Conservation (phyloP, 2,329 filamentous ascomycete genomes). For the Fusarium phyllophilum region DNA sequence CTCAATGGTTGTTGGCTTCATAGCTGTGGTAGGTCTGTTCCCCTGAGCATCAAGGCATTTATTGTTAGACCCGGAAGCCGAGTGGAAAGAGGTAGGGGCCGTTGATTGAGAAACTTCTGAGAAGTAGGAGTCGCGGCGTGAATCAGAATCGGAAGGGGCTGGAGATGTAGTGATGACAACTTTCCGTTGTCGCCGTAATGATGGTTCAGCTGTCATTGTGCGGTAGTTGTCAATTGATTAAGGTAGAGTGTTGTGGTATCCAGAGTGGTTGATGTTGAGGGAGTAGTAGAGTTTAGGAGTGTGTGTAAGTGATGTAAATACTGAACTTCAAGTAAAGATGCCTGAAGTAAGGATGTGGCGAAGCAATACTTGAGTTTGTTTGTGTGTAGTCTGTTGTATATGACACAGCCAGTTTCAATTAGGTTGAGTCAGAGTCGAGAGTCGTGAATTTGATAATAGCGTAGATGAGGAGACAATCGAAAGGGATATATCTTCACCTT, state of each 20-base stretch:
- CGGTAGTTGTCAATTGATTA: constrained; percentile 8
- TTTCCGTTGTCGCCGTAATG: constrained; percentile 40
- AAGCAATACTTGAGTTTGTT: constrained; percentile 7
- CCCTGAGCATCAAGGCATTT: constrained; percentile 28
- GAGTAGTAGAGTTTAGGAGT: constrained; percentile 6
- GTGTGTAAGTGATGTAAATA: constrained; percentile 25
- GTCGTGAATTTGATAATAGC: neutral
- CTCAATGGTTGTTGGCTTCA: constrained; percentile 23
- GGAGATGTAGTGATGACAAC: constrained; percentile 42
- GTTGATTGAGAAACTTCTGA: constrained; percentile 43
- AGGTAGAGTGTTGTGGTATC: neutral
- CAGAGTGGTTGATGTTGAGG: constrained; percentile 2
- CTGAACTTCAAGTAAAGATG: constrained; percentile 5
- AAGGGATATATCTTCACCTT: constrained; percentile 37
- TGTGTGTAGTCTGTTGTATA: constrained; percentile 15
- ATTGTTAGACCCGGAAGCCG: constrained; percentile 39
- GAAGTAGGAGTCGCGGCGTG: constrained; percentile 44
- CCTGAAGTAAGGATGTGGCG: constrained; percentile 3
- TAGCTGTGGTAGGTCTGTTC: constrained; percentile 20
- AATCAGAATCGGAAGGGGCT: constrained; percentile 40
- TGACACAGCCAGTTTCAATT: constrained; percentile 22
- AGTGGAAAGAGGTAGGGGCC: constrained; percentile 44
- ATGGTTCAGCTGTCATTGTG: constrained; percentile 35
- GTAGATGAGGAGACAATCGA: constrained; percentile 25
- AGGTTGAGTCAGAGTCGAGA: neutral